Conservation (phyloP, 169 alveolate species). For the Cryptosporidium tyzzeri region DNA sequence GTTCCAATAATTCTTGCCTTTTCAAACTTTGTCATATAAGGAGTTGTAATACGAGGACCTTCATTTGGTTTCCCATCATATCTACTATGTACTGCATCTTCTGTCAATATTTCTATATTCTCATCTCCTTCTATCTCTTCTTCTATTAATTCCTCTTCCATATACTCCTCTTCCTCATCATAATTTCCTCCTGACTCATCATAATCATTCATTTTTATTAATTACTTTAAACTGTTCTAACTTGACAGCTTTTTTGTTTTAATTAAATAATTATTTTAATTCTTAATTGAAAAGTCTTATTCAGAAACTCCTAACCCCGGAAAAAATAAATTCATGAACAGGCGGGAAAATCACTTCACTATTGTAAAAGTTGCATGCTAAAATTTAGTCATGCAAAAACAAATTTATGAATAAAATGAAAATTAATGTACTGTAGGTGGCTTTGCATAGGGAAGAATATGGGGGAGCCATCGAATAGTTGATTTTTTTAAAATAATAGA, state of each 20-base stretch:
- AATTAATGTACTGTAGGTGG: not conserved
- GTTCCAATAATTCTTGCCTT: constrained; percentile 99
- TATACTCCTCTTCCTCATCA: constrained; percentile 69
- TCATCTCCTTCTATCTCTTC: constrained; percentile 73
- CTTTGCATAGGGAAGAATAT: not conserved
- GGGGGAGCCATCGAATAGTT: not conserved
- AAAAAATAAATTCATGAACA: not conserved
- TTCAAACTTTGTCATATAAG: constrained; percentile 97
- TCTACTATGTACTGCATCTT: constrained; percentile 35
- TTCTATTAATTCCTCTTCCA: constrained; percentile 46
- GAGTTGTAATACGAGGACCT: constrained; percentile 91
- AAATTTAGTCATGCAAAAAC: not conserved
- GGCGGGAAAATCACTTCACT: not conserved
- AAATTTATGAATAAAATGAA: too few species aligned
- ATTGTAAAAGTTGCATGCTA: not conserved
- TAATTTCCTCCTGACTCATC: constrained; percentile 70
- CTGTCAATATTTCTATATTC: constrained; percentile 62
- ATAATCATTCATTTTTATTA: constrained; percentile 41
- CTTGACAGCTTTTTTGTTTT: not conserved
- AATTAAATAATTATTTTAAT: not conserved
- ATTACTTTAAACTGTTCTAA: not conserved
- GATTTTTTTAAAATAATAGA: not conserved
- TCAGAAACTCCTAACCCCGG: constrained; percentile 14
- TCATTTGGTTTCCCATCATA: constrained; percentile 75
- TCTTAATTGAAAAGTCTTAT: not conserved